A percentile compares a stretch with the other conserved stretches of the same genome.
phyloP scores from a whole-genome alignment of 202 grass and related monocot species.

The Dendrocalamus latiflorus region DNA sequence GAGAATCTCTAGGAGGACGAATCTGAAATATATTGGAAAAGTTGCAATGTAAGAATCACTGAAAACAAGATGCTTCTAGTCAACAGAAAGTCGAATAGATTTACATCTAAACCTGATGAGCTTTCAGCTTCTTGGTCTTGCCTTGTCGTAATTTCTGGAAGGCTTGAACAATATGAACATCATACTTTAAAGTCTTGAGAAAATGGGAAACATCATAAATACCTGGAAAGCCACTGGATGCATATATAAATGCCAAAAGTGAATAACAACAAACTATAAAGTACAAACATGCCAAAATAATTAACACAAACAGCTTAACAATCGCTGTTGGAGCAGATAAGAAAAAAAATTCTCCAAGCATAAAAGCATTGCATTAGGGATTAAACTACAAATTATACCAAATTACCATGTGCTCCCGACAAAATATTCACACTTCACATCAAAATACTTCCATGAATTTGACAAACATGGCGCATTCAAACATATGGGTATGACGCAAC shows the following conservation, averaged over 20 bases:
- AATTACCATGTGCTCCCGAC: too few relatives aligned
- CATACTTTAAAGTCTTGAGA: conserved; percentile 81
- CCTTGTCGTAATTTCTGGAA: conserved; percentile 61
- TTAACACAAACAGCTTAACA: neutral
- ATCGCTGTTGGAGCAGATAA: neutral
- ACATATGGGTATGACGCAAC: too few relatives aligned
- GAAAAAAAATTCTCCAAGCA: neutral
- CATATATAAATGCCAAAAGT: conserved; percentile 42
- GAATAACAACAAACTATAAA: conserved; percentile 12
- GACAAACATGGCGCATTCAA: too few relatives aligned
- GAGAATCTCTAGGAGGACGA: conserved; percentile 88
- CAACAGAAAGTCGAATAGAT: neutral
- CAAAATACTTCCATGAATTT: too few relatives aligned
- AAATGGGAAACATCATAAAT: too few relatives aligned
- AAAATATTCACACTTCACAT: too few relatives aligned
- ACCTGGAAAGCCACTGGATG: too few relatives aligned
- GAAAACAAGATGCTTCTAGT: neutral
- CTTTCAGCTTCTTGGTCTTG: conserved; percentile 86
- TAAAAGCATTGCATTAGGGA: too few relatives aligned
- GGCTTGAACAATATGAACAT: conserved; percentile 58
- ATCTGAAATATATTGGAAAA: conserved; percentile 36
- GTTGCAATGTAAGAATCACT: neutral
- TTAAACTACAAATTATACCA: too few relatives aligned
- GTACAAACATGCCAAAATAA: conserved; percentile 21
- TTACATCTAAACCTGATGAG: conserved; percentile 54